These are phyloP conservation scores for Coemansia sp. DNA, from an alignment of 192 early-diverging fungal genomes.

Conservation along the genomic window DNA sequence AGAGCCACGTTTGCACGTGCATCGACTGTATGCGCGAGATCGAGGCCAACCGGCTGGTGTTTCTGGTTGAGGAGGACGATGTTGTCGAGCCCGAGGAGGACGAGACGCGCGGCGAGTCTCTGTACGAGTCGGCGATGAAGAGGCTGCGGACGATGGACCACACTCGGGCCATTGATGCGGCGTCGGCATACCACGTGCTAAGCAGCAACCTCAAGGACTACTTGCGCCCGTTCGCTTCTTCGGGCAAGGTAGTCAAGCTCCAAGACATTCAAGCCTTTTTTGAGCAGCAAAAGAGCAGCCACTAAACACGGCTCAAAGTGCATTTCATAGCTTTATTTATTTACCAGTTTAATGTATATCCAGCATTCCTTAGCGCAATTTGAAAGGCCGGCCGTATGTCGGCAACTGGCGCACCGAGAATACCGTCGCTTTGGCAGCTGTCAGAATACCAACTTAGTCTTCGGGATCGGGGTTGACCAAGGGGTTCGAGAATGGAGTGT, in stretches of 20 bases:
- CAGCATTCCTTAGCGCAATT: too few relatives aligned
- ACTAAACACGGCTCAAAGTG: neutral
- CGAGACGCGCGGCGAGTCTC: conserved; percentile 64
- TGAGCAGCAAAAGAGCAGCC: conserved; percentile 34
- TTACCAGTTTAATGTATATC: neutral
- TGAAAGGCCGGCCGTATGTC: too few relatives aligned
- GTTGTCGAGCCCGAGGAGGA: conserved; percentile 83
- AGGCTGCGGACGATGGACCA: conserved; percentile 73
- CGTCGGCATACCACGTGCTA: conserved; percentile 74
- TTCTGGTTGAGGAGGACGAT: conserved; percentile 64
- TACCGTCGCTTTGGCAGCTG: too few relatives aligned
- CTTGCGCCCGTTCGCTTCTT: conserved; percentile 70
- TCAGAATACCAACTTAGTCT: conserved; percentile 28
- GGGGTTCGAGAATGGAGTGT: conserved; percentile 56
- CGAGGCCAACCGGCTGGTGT: conserved; percentile 52
- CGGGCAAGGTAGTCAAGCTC: conserved; percentile 73
- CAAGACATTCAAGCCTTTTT: conserved; percentile 80
- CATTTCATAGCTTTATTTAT: conserved; percentile 2
- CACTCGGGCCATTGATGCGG: conserved; percentile 73
- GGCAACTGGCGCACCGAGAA: too few relatives aligned
- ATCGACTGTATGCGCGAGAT: conserved; percentile 60
- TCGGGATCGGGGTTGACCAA: conserved; percentile 54
- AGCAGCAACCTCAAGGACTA: conserved; percentile 70
- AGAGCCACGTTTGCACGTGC: conserved; percentile 74
- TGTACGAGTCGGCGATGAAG: conserved; percentile 80